Conservation (phyloP, 176 grass and related monocot species). For the Lolium perenne region DNA sequence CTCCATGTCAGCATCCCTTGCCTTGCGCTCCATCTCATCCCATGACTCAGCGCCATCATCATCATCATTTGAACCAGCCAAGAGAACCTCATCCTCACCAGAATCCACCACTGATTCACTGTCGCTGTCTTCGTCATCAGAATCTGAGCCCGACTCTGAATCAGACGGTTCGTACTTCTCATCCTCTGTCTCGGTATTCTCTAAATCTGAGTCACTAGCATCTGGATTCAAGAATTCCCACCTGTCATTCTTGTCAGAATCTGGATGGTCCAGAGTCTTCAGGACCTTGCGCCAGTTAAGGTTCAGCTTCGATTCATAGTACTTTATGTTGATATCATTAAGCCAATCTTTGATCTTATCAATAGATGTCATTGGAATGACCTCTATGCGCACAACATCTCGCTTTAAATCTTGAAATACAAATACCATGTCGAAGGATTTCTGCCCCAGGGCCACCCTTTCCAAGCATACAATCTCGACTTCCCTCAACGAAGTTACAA, state of each 20-base stretch:
- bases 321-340: conserved; percentile 61
- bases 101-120: conserved; percentile 51
- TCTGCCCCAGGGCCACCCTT: conserved; percentile 78
- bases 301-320: conserved; percentile 73
- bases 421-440: conserved; percentile 71
- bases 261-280: conserved; percentile 53
- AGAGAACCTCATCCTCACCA: conserved; percentile 48
- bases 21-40: conserved; percentile 36
- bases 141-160: conserved; percentile 48
- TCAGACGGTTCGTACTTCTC: conserved; percentile 66
- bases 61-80: background rate
- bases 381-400: conserved; percentile 69
- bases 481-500: conserved; percentile 81
- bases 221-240: conserved; percentile 82
- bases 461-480: conserved; percentile 97
- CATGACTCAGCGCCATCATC: background rate
- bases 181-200: conserved; percentile 58
- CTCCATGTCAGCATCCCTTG: conserved; percentile 36
- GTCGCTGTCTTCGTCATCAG: conserved; percentile 39
- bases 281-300: conserved; percentile 71
- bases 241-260: conserved; percentile 56
- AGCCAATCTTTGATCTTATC: conserved; percentile 73
- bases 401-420: conserved; percentile 70
- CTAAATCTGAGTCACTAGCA: conserved; percentile 64
- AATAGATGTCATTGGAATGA: conserved; percentile 57